These are phyloP conservation scores for Acrocalymma vagum DNA, from an alignment of 2,329 filamentous ascomycete species.

Conservation along the genomic window DNA sequence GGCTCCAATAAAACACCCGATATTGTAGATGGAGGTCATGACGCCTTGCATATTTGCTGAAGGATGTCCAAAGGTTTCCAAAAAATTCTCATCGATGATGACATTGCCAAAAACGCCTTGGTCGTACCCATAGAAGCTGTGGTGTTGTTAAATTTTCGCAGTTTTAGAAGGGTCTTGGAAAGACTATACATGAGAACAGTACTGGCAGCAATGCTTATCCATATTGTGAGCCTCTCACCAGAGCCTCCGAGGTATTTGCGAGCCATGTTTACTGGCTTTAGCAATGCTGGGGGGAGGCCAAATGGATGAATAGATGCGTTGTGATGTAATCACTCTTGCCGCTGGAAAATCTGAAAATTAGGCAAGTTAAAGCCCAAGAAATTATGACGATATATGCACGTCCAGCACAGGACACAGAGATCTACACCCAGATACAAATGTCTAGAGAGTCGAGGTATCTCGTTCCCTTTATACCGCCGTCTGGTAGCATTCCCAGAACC, in stretches of 20 bases:
- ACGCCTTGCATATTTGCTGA: constrained; percentile 47
- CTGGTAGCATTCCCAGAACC: constrained; percentile 4
- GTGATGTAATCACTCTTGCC: neutral
- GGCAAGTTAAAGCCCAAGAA: neutral
- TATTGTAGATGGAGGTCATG: constrained; percentile 51
- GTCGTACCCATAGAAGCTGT: constrained; percentile 55
- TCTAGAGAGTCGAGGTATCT: constrained; percentile 10
- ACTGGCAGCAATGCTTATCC: constrained; percentile 61
- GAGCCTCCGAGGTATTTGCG: constrained; percentile 61
- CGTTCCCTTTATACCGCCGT: constrained; percentile 16
- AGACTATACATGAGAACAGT: constrained; percentile 53
- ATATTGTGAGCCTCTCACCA: constrained; percentile 59
- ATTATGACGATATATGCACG: neutral
- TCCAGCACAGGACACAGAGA: neutral
- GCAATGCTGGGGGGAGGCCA: neutral
- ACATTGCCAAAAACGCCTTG: constrained; percentile 47
- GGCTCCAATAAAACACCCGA: constrained; percentile 56
- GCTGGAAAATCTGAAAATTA: neutral
- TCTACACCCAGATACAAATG: constrained; percentile 1
- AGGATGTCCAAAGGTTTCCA: constrained; percentile 35
- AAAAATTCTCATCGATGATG: constrained; percentile 41
- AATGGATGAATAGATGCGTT: neutral
- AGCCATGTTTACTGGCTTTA: constrained; percentile 42
- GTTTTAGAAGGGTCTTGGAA: neutral
- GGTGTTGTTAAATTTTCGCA: neutral